Percentiles rank a stretch among this genome's conserved stretches.
phyloP scores from a whole-genome alignment of 2,329 filamentous ascomycete genomes.

The Aurifilum marmelostoma region DNA sequence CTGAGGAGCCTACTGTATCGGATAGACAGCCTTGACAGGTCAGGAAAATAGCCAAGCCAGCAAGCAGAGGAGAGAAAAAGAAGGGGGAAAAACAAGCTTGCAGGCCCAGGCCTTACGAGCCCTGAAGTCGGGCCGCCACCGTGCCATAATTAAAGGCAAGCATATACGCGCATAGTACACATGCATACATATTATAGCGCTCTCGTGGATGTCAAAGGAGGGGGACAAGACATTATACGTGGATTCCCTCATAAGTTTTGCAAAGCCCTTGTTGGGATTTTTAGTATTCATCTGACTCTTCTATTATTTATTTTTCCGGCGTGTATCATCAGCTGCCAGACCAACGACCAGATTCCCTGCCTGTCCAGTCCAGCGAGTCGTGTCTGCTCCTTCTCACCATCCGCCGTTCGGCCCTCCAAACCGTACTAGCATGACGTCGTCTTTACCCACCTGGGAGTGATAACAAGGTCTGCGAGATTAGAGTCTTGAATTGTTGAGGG shows the following conservation, averaged over 20 bases:
- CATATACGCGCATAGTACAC: not conserved
- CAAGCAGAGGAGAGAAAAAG: not conserved
- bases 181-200: not conserved
- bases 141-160: not conserved
- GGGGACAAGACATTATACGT: not conserved
- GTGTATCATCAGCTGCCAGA: not conserved
- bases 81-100: slow-evolving; percentile 2
- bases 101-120: not conserved
- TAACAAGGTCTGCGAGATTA: slow-evolving; percentile 6
- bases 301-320: not conserved
- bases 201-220: not conserved
- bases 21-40: slow-evolving; percentile 9
- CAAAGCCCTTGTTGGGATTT: too few relatives aligned
- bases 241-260: not conserved
- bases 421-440: slow-evolving; percentile 11
- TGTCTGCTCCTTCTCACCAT: not conserved
- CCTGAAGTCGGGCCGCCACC: not conserved
- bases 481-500: not conserved
- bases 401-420: not conserved
- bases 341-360: not conserved
- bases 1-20: slow-evolving; percentile 6
- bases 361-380: not conserved
- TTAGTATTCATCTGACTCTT: not conserved
- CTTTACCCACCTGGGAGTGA: not conserved
- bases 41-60: not conserved